phyloP scores from a whole-genome alignment of 2,329 filamentous ascomycete species.

The Coniochaeta sp. region DNA sequence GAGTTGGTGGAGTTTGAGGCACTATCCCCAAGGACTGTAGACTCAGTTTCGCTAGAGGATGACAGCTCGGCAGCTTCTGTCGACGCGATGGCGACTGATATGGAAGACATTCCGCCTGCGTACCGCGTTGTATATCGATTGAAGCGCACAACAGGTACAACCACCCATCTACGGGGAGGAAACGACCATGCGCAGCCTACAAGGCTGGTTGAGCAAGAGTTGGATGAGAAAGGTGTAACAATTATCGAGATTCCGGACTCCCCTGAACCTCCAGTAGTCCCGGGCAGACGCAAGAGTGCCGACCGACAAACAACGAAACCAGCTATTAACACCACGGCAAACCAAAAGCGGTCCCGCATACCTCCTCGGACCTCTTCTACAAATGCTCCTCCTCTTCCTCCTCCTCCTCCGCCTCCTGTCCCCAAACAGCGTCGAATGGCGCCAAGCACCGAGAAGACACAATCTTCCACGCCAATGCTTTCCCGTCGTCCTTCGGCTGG shows the following conservation, averaged over 20 bases:
- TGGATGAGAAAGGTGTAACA: neutral
- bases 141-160: conserved; percentile 41
- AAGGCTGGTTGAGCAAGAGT: conserved; percentile 8
- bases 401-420: conserved; percentile 7
- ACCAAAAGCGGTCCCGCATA: conserved; percentile 37
- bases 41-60: neutral
- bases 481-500: neutral
- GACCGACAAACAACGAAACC: neutral
- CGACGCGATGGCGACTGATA: neutral
- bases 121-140: conserved; percentile 55
- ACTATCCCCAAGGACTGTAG: neutral
- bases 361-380: conserved; percentile 20
- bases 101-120: conserved; percentile 10
- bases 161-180: conserved; percentile 18
- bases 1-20: conserved; percentile 42
- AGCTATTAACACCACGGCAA: conserved; percentile 17
- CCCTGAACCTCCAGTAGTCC: conserved; percentile 13
- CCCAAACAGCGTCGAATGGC: conserved; percentile 15
- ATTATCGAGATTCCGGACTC: neutral
- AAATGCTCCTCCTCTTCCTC: conserved; percentile 4
- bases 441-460: conserved; percentile 20
- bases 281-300: conserved; percentile 6
- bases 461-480: neutral
- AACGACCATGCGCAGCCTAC: neutral
- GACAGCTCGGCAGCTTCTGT: neutral